Conservation (phyloP, 805 yeast species). For the Kockiozyma suomiensis region DNA sequence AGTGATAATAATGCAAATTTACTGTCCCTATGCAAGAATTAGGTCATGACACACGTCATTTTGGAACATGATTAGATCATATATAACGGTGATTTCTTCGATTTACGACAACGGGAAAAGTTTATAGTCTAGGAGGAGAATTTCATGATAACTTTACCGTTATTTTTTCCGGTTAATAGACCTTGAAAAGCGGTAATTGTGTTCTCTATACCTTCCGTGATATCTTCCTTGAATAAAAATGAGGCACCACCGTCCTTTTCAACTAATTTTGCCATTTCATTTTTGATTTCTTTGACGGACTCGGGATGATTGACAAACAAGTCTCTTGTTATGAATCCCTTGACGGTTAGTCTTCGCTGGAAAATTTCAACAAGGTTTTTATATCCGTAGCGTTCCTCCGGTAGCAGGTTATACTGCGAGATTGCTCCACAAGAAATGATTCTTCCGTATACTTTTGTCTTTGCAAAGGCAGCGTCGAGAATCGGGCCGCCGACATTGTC, state of each 20-base stretch:
- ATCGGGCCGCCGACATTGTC: background rate
- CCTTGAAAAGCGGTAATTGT: conserved; percentile 26
- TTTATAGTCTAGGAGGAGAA: too few species aligned
- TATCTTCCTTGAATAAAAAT: conserved; percentile 19
- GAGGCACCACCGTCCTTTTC: conserved; percentile 21
- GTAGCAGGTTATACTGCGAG: conserved; percentile 55
- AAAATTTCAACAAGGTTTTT: conserved; percentile 50
- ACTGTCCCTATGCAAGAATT: too few species aligned
- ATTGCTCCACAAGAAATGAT: conserved; percentile 68
- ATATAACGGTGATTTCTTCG: too few species aligned
- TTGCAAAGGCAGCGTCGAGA: too few species aligned
- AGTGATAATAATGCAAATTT: too few species aligned
- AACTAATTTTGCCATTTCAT: conserved; percentile 8
- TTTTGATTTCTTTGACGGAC: conserved; percentile 37
- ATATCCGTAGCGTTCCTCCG: conserved; percentile 43
- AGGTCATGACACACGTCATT: too few species aligned
- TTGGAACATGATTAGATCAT: too few species aligned
- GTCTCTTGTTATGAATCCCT: conserved; percentile 59
- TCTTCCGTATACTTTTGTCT: conserved; percentile 13
- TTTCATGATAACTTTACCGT: conserved; percentile 34
- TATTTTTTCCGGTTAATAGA: conserved; percentile 33
- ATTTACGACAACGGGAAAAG: too few species aligned
- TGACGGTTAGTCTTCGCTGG: conserved; percentile 53
- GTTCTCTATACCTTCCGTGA: conserved; percentile 31
- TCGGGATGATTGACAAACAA: conserved; percentile 35